Base-by-base conservation (phyloP, 441 rosid species). In the Sinapis alba region DNA sequence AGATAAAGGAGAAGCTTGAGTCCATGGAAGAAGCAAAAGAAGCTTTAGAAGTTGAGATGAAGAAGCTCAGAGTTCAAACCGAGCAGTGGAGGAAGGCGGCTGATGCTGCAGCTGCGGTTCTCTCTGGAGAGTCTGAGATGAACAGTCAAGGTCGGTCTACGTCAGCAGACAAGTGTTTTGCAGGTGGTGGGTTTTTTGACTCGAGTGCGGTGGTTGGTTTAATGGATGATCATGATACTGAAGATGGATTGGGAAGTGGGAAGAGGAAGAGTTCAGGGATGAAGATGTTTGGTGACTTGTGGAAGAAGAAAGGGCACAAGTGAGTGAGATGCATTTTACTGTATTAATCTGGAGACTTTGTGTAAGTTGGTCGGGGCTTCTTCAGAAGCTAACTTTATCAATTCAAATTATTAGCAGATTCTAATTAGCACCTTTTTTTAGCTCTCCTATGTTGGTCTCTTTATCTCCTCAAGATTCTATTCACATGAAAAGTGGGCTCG, bases 61-160 rank as follows among this genome's bases (percentile, higher is more conserved):
- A 86, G 87, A 90, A 78, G 84, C 85, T 94, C 67, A 84, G 87
- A 73, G 90, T 90, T 57, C 99, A 94, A 81, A 92, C 98, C 7
- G 97, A 89, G 82, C 98, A 94, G 71, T 94, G 99, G 99, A 84
- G 87, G 77, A 94, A 94, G 82, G 97, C 97, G 0, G 97, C 98
- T 0, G 97, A 94, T 80, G 99, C 97, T 0, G 99, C 97, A 59
- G 97, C 99, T 36, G 87, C 94, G 5, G 88, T 94, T 15, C 94
- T 94, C 21, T 86, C 97, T 8, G 93, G 92, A 7, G 92, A 80
- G 16, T 84, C 64, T 30, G 97, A 89, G 71, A 84, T 79, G 78
- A 84, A 84, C 11, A 86, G 90, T 26, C 84, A 87, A 77, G 84
- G 85, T 50, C 80, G 90, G 62, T 87, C 94, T 9, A 88, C 89